phyloP scores from a whole-genome alignment of 2,329 filamentous ascomycete species.

The Gnomoniopsis sp. region DNA sequence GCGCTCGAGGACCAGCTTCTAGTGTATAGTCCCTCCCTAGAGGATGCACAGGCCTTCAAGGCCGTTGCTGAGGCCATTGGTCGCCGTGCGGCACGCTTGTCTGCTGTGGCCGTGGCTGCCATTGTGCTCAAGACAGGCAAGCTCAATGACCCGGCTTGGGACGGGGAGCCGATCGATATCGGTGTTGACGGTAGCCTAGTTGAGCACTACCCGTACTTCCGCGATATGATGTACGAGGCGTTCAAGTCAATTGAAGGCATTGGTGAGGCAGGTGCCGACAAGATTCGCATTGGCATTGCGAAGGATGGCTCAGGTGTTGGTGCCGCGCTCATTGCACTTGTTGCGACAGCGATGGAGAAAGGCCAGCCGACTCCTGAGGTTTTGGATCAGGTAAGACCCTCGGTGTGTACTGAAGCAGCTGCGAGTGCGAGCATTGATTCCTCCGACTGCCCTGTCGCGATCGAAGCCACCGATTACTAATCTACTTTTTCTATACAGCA shows the following conservation, averaged over 20 bases:
- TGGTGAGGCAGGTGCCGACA: constrained; percentile 74
- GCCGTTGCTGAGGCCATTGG: constrained; percentile 78
- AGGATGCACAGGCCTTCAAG: constrained; percentile 88
- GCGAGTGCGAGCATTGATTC: neutral
- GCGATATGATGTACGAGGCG: constrained; percentile 81
- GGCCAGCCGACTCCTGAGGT: constrained; percentile 13
- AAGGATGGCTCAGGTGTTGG: constrained; percentile 97
- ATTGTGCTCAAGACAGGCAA: constrained; percentile 78
- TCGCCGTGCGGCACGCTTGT: constrained; percentile 81
- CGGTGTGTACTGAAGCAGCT: neutral
- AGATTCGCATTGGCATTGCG: constrained; percentile 89
- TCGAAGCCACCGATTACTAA: constrained; percentile 2
- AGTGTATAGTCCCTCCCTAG: constrained; percentile 71
- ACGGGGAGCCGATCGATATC: constrained; percentile 76
- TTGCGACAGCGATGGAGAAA: constrained; percentile 69
- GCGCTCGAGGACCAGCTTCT: constrained; percentile 73
- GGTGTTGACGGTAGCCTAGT: constrained; percentile 93
- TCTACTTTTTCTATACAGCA: constrained; percentile 5
- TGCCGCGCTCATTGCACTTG: constrained; percentile 88
- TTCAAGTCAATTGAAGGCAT: constrained; percentile 74
- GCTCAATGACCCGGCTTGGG: constrained; percentile 52
- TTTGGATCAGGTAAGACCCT: constrained; percentile 15
- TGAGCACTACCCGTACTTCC: constrained; percentile 93
- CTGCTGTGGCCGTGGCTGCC: constrained; percentile 82
- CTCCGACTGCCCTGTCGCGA: neutral